Evolutionary conservation across 129 eudicot species (phyloP), one percentile per base, ranked within the genome.

Genomic region (Flaveria robusta): DNA sequence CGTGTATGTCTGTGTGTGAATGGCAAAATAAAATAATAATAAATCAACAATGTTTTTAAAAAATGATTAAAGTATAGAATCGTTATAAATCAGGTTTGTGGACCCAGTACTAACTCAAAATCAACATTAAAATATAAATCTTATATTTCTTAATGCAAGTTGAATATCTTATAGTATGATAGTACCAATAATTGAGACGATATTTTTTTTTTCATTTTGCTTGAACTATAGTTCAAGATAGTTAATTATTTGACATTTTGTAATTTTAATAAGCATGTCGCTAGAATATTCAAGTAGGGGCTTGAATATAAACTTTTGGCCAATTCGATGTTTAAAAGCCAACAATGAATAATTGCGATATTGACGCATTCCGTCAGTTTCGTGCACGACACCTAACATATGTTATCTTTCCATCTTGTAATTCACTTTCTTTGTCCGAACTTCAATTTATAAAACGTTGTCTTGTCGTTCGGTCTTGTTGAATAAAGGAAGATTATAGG

Each of bases 281-380:
- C 43, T 27, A 62, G 68, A 29, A 62, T 62, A 62, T 26, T 62
- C 68, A 27, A 62, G 22, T 62, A 62, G 41, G 43, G 42, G 43
- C 4, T 62, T 0, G 19, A 62, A 14, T 62, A 27, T 13, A 27
- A 27, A 2, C 3, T 14, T 62, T 27, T 62, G 22, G 68, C 68
- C 42, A 62, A 62, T 29, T 27, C 11, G n/a, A 62, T 27, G 43
- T 62, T 14, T 62, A 62, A 29, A 19, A 62, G 43, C 42, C 68
- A 62, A 16, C 12, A 27, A 60, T 15, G 2, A 29, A 62, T 29
- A 62, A 29, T 62, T 27, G 3, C 43, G 68, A 62, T 62, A 14
- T 62, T 26, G 43, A 62, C 29, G 68, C 12, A 10, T 62, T 4
- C 13, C 20, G 68, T 62, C 43, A 27, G 0, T 62, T 26, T 62